A percentile compares a stretch with the other conserved stretches of the same genome.
phyloP scores from a whole-genome alignment of 805 yeast genomes.

The Ogataea paraovalis region DNA sequence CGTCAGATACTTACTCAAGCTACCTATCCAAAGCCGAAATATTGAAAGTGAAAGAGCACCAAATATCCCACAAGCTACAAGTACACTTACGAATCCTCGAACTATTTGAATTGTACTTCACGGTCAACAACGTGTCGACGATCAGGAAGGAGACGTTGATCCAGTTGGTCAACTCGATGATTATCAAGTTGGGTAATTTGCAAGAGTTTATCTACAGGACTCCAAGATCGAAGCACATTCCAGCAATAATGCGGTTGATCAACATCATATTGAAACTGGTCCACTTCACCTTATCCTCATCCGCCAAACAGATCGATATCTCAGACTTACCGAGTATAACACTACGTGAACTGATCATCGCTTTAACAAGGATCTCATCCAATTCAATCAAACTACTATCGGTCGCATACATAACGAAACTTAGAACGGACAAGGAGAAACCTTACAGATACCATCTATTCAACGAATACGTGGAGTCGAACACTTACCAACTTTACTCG shows the following conservation, averaged over 20 bases:
- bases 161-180: conserved; percentile 37
- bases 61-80: conserved; percentile 40
- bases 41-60: conserved; percentile 29
- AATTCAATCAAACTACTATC: conserved; percentile 26
- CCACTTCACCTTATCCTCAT: conserved; percentile 24
- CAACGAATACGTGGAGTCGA: conserved; percentile 20
- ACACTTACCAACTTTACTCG: conserved; percentile 35
- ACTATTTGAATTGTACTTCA: conserved; percentile 44
- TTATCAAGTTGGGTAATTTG: conserved; percentile 43
- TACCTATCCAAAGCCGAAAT: conserved; percentile 7
- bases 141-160: conserved; percentile 21
- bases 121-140: conserved; percentile 22
- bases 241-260: conserved; percentile 37
- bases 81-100: conserved; percentile 44
- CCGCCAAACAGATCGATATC: conserved; percentile 29
- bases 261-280: conserved; percentile 38
- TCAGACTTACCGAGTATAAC: conserved; percentile 24
- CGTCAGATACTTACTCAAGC: conserved; percentile 22
- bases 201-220: conserved; percentile 42
- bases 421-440: conserved; percentile 11
- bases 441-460: conserved; percentile 22
- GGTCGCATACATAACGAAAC: conserved; percentile 20
- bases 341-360: conserved; percentile 29
- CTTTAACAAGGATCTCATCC: conserved; percentile 29
- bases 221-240: conserved; percentile 40